phyloP scores from a whole-genome alignment of 225 moss, liverwort and hornwort species.

The Climacium dendroides region DNA sequence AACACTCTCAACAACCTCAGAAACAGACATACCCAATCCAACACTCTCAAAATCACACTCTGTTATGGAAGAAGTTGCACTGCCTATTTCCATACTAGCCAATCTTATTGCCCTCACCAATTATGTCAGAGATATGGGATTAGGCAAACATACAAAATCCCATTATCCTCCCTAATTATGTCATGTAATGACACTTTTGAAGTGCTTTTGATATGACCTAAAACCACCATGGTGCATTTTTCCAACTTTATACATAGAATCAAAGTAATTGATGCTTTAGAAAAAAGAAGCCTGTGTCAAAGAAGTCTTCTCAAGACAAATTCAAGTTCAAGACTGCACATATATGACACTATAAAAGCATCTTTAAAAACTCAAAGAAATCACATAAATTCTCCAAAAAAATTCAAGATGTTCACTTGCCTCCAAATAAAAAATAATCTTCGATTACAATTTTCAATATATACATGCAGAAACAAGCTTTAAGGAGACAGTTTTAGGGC shows the following conservation, averaged over 20 bases:
- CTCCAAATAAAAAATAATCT: no score
- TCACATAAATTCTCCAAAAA: neutral
- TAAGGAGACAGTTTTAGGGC: neutral
- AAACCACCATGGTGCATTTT: neutral
- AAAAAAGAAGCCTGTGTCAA: neutral
- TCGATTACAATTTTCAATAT: neutral
- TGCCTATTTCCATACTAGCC: neutral
- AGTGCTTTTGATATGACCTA: neutral
- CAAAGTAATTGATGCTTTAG: neutral
- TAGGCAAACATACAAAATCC: neutral
- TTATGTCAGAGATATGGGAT: neutral
- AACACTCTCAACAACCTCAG: neutral
- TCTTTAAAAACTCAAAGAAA: neutral
- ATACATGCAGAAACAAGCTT: neutral
- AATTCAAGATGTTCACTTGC: neutral
- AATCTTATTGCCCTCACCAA: neutral
- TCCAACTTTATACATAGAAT: neutral
- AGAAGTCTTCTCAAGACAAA: neutral
- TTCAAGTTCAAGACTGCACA: neutral
- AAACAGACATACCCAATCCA: neutral
- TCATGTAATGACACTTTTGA: neutral
- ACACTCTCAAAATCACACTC: neutral
- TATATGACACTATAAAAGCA: no score
- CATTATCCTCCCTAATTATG: neutral
- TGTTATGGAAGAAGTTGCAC: neutral